Base-by-base conservation (phyloP, 352 stramenopile genomes). In the Phytophthora melonis region DNA sequence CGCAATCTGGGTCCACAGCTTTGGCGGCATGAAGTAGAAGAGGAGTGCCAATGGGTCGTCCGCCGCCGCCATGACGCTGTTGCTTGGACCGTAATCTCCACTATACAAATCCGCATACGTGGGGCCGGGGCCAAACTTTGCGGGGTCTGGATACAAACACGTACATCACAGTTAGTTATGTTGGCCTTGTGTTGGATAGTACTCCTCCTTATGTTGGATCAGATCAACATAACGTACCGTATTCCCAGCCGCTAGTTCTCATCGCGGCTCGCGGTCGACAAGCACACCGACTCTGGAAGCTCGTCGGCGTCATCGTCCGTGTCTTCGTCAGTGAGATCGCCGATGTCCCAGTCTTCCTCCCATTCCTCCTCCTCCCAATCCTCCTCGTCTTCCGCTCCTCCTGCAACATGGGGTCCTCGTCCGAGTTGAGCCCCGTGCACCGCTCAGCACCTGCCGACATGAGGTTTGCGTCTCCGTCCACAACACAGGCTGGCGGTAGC, bases 1-100 rank as follows among this genome's bases (percentile, higher is more conserved):
- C 9, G 47, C 32, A 66, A 58, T 66, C 21, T 66, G 45, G 8
- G 3, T 27, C 59, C 47, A 58, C 5, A 58, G 32, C 8, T 49
- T 19, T 18, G 59, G 59, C 13, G 47, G 59, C 30, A 66, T 39
- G 30, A 66, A 58, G 47, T 58, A 66, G 47, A 58, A 58, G 3
- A 66, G 14, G 2, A 66, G 19, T 14, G 47, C 47, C n/a, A 66
- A 36, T n/a, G 59, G 47, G n/a, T 66, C 47, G 7, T 66, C 59
- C 0, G 45, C 47, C 11, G 58, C 19, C 16, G 8, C 9, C 27
- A 58, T 23, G 9, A 50, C 8, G 6, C 18, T 50, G 43, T 50
- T 19, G 43, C 43, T 50, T 21, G 19, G 49, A 5, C 19, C 59
- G 13, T 45, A 57, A 13, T 16, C 18, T 9, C 45, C 58, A 47